Conservation (phyloP, 225 moss, liverwort and hornwort species). For the Polytrichum formosum region DNA sequence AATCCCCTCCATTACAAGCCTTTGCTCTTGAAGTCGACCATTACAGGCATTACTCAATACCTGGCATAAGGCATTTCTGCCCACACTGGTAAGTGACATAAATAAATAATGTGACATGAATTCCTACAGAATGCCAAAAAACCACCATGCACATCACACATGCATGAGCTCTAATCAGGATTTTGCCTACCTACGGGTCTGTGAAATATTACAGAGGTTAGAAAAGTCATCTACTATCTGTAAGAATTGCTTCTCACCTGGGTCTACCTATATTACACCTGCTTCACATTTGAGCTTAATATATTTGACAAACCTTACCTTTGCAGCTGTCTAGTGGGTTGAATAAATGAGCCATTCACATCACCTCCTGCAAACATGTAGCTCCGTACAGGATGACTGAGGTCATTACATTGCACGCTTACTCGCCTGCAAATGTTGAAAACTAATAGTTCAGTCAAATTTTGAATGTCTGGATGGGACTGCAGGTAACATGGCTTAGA, state of each 20-base stretch:
- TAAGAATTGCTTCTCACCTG: background rate
- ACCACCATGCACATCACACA: background rate
- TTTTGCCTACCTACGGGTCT: background rate
- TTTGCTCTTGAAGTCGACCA: background rate
- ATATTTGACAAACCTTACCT: slow-evolving; percentile 48
- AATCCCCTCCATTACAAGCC: background rate
- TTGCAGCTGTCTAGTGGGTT: slow-evolving; percentile 11
- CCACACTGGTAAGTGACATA: background rate
- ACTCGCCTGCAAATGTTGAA: slow-evolving; percentile 9
- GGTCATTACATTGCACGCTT: background rate
- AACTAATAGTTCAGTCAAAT: too few relatives aligned
- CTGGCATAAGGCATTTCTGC: background rate
- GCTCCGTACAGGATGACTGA: background rate
- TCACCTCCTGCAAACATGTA: slow-evolving; percentile 3
- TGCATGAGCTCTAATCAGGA: background rate
- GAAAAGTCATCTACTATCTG: background rate
- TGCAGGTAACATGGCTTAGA: slow-evolving; percentile 16
- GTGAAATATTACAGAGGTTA: background rate
- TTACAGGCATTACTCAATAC: background rate
- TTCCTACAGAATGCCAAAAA: background rate
- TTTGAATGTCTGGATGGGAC: too few relatives aligned
- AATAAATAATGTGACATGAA: background rate
- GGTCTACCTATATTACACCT: slow-evolving; percentile 17
- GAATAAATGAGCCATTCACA: background rate
- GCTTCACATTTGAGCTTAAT: slow-evolving; percentile 24